Evolutionary conservation across 164 flowering plant species (phyloP), one percentile per base, ranked within the genome.

Genomic region (Cinnamomum micranthum): DNA sequence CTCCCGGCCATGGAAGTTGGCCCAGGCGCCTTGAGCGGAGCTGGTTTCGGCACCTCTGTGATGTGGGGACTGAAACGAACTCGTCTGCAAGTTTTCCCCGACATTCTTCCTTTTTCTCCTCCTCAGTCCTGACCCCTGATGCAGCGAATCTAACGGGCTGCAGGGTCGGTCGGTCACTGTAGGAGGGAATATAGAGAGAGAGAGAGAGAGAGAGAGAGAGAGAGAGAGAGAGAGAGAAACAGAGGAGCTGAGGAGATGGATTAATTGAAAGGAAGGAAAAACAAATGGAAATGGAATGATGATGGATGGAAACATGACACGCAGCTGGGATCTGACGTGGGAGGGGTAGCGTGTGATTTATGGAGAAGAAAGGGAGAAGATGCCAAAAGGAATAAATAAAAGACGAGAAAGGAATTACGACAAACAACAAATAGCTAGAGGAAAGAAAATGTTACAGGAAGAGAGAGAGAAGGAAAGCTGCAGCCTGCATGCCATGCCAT

Each of bases 1-100:
- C 78, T 55, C 78, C 79, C n/a, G 76, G 10, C 47, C 11, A 9
- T 41, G 47, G 47, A 41, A 41, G 10, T 41, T 23, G 24, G 65
- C 73, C 76, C 73, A 75, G 6, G 22, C 25, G 2, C 74, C 22
- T 9, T 71, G 47, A 41, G 47, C 76, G 50, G 80, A 74, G 63
- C 80, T 82, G 71, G 77, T 12, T 59, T 67, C 6, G 82, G 81
- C 28, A 71, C 79, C 2, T 84, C 83, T 33, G 80, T 52, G 58
- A 76, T 76, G 19, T 86, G 84, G 1, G 92, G 77, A 23, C 68
- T 75, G 77, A 71, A 74, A 31, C 55, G 71, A 24, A 74, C 77
- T 71, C 80, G 67, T 47, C 52, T 79, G 65, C 80, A 79, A 6
- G 79, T 66, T 58, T 64, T 86, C 77, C 81, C 77, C 11, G 86